These are phyloP conservation scores for Corylus americana DNA, from an alignment of 306 rosid species.

Conservation along the genomic window DNA sequence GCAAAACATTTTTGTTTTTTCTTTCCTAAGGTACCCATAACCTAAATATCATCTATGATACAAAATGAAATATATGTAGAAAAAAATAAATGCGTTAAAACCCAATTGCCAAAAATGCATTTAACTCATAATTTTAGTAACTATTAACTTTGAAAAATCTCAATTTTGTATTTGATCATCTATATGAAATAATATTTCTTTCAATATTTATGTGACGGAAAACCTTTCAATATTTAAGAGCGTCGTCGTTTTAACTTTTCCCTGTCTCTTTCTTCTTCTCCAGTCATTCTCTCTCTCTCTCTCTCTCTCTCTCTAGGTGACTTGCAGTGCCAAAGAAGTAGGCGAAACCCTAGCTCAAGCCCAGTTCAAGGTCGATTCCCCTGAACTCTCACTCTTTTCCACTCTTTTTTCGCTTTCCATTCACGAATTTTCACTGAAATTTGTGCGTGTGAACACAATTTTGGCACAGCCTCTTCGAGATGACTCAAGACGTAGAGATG, in stretches of 20 bases:
- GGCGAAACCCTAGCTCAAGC: slow-evolving; percentile 35
- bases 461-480: slow-evolving; percentile 27
- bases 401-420: background rate
- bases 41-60: too few relatives aligned
- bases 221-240: background rate
- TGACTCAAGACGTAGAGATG: slow-evolving; percentile 62
- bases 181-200: too few relatives aligned
- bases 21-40: too few relatives aligned
- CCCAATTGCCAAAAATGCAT: too few relatives aligned
- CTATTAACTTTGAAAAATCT: too few relatives aligned
- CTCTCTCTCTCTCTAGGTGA: background rate
- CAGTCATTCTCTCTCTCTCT: background rate
- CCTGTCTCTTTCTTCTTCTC: background rate
- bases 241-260: background rate
- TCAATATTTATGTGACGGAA: too few relatives aligned
- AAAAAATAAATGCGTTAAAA: too few relatives aligned
- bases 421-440: background rate
- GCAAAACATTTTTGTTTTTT: too few relatives aligned
- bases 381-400: background rate
- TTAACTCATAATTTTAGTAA: too few relatives aligned
- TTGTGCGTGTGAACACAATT: slow-evolving; percentile 3
- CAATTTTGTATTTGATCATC: background rate
- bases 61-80: too few relatives aligned
- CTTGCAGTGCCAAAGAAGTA: slow-evolving; percentile 35
- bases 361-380: background rate